Percentiles rank a stretch among this genome's conserved stretches.
Evolutionary conservation across 2,329 filamentous ascomycete species (phyloP).

Genomic region (Atkinsonella hypoxylon): DNA sequence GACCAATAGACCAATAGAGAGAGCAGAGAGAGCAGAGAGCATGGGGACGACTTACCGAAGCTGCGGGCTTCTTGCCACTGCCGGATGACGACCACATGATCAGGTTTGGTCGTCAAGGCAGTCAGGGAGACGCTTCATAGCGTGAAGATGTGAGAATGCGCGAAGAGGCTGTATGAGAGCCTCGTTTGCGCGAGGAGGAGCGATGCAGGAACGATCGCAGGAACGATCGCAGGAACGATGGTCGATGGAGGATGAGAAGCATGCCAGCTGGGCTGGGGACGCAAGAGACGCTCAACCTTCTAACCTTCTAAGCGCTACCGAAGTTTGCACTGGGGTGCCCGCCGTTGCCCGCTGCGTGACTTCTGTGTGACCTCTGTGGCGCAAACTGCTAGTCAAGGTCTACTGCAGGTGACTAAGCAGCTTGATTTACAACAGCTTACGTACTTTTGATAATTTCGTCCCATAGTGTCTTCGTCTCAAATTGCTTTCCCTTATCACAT

Average conservation of each 20-base stretch:
- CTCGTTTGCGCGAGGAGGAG: conserved; percentile 8
- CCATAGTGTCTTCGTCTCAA: too few species aligned
- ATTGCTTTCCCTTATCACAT: background rate
- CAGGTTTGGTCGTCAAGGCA: conserved; percentile 16
- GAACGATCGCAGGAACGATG: background rate
- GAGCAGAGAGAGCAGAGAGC: background rate
- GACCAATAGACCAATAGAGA: too few species aligned
- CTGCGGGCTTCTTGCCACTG: conserved; percentile 56
- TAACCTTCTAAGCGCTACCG: background rate
- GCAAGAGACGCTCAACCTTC: background rate
- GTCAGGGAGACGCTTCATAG: conserved; percentile 17
- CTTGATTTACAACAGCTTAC: background rate
- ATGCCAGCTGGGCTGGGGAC: too few species aligned
- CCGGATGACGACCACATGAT: conserved; percentile 55
- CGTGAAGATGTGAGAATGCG: conserved; percentile 13
- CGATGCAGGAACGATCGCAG: background rate
- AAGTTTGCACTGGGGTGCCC: background rate
- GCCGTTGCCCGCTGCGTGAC: too few species aligned
- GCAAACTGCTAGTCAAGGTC: too few species aligned
- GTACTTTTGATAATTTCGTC: too few species aligned
- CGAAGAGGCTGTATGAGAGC: conserved; percentile 14
- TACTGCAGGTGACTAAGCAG: background rate
- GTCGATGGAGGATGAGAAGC: background rate
- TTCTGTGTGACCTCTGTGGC: too few species aligned
- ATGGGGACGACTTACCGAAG: conserved; percentile 47